Percentiles rank a stretch among this genome's conserved stretches.
phyloP scores from a whole-genome alignment of 31 red algal species.

The Asparagopsis taxiformis region DNA sequence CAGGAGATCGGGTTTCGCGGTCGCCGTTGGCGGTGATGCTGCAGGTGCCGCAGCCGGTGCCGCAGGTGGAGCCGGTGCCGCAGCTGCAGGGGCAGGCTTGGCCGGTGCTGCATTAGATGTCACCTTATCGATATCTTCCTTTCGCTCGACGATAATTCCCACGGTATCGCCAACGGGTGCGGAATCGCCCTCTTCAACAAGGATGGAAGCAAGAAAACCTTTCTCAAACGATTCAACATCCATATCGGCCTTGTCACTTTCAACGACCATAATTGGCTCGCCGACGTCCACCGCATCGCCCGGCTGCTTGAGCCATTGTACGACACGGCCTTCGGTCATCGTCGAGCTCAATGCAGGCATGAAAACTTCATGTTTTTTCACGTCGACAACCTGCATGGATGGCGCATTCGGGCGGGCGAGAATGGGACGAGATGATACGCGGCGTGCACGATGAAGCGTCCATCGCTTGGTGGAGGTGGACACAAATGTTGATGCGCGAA shows the following conservation, averaged over 20 bases:
- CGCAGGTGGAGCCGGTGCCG: conserved; percentile 5
- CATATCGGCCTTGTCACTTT: conserved; percentile 99
- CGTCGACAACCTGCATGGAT: conserved; percentile 13
- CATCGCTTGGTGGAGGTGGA: neutral
- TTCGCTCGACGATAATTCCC: conserved; percentile 80
- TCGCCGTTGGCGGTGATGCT: neutral
- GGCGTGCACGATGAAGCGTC: conserved; percentile 13
- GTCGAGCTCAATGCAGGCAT: conserved; percentile 99
- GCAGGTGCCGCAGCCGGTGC: neutral
- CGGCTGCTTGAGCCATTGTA: conserved; percentile 97
- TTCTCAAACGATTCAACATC: conserved; percentile 93
- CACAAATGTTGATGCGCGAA: neutral
- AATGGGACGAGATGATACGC: neutral
- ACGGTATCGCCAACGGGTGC: conserved; percentile 82
- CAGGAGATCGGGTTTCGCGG: conserved; percentile 18
- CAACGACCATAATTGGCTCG: conserved; percentile 93
- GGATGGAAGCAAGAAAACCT: conserved; percentile 82
- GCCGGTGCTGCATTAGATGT: conserved; percentile 11
- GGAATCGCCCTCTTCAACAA: conserved; percentile 86
- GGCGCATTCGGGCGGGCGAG: conserved; percentile 17
- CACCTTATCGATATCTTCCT: conserved; percentile 81
- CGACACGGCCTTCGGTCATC: conserved; percentile 92
- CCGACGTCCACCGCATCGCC: conserved; percentile 80
- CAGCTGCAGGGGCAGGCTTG: neutral
- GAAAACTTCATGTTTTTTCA: conserved; percentile 85